Conservation (phyloP, 306 rosid species). For the Myrica gale region DNA sequence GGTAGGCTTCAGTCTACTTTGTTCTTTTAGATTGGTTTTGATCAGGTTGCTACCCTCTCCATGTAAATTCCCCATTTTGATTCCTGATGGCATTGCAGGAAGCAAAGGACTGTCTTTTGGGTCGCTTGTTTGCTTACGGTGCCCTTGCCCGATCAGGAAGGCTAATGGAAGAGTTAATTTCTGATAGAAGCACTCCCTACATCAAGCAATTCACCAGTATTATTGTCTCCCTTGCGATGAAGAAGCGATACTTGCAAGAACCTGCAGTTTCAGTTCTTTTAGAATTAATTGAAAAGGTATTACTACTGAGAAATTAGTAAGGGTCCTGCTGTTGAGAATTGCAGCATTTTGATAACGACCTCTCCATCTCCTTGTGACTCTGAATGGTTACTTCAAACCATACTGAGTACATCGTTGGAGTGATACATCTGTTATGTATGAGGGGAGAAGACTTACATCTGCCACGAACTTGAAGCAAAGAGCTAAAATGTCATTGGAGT, state of each 20-base stretch:
- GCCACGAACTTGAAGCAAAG: too few relatives aligned
- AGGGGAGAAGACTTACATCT: too few relatives aligned
- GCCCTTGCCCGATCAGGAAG: slow-evolving; percentile 85
- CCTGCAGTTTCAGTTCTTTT: slow-evolving; percentile 74
- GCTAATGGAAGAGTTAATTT: slow-evolving; percentile 52
- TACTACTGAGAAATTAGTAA: slow-evolving; percentile 11
- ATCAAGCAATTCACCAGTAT: slow-evolving; percentile 59
- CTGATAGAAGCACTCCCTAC: slow-evolving; percentile 49
- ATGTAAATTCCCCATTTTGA: slow-evolving; percentile 1
- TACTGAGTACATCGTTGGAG: too few relatives aligned
- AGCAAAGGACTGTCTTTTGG: slow-evolving; percentile 81
- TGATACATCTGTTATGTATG: too few relatives aligned
- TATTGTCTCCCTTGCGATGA: slow-evolving; percentile 65
- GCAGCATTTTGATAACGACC: neutral
- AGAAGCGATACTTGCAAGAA: slow-evolving; percentile 92
- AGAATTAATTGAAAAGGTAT: slow-evolving; percentile 73
- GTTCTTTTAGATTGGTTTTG: slow-evolving; percentile 1
- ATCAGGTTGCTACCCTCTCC: slow-evolving; percentile 15
- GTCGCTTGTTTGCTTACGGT: slow-evolving; percentile 90
- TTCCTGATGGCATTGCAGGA: slow-evolving; percentile 59
- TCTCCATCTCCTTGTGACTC: neutral
- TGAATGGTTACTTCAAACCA: neutral
- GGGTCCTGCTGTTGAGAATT: slow-evolving; percentile 7
- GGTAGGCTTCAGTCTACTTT: slow-evolving; percentile 38
- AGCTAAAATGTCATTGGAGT: neutral